Base-by-base conservation (phyloP, 108 stramenopile genomes). In the Bacterosira constricta region DNA sequence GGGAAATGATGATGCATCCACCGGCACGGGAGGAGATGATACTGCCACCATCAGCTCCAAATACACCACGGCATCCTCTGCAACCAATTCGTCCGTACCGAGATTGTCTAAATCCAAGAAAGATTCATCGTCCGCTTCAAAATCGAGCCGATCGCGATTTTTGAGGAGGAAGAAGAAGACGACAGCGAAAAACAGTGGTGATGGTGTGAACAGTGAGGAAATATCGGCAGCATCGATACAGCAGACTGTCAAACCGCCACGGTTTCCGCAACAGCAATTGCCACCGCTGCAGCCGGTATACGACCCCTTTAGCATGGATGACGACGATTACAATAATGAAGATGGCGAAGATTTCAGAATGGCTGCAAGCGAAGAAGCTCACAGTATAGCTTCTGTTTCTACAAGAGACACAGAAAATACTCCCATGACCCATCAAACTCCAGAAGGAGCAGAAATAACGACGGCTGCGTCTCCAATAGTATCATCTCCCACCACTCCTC, bases 261-360 rank as follows among this genome's bases (percentile, higher is more conserved):
- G 42, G 25, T 54, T 58, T 42, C 64, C 51, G n/a, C 61, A 66
- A 6, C 42, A 62, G 35, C 59, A 30, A 27, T 57, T 54, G 15
- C 50, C 42, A 23, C 47, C 39, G 6, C 42, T 15, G 10, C 63
- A 71, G 26, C 61, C 71, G 17, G 66, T 73, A 17, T 80, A 71
- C 57, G 79, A 80, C 67, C 79, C 79, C 30, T 80, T 79, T 51
- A 37, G 78, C 25, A 41, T 63, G 20, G 70, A 79, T 17, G 71
- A 71, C 3, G 57, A 72, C 51, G 38, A 53, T 9, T 45, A 70
- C 44, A 46, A 70, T 13, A 27, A 27, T 18, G 35, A 63, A 34
- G 53, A 67, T 58, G 56, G 13, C 20, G 41, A 18, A 6, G 55
- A 46, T 12, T 35, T 12, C 6, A 60, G 25, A 32, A 45, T 57